These are phyloP conservation scores for Dichomitus squalens DNA, from an alignment of 1,284 basidiomycete species.

Conservation along the genomic window DNA sequence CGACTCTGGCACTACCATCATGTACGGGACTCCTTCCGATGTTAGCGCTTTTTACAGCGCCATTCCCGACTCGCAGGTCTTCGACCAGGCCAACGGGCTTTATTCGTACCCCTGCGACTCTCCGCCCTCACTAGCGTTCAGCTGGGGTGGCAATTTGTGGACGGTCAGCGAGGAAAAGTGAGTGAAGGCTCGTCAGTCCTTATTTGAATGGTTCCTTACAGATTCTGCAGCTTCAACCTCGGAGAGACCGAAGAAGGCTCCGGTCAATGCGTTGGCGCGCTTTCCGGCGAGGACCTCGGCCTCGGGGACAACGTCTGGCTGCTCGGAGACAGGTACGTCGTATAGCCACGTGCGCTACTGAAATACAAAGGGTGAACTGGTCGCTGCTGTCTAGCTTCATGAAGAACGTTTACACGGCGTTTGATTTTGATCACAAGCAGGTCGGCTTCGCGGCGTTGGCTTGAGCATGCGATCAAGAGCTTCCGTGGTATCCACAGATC, in stretches of 20 bases:
- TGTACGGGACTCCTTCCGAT: slow-evolving; percentile 47
- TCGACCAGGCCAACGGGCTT: slow-evolving; percentile 26
- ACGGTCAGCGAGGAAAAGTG: slow-evolving; percentile 29
- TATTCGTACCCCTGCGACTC: slow-evolving; percentile 33
- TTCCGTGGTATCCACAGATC: no score
- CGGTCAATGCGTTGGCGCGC: slow-evolving; percentile 28
- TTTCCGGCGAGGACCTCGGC: slow-evolving; percentile 13
- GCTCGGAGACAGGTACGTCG: slow-evolving; percentile 25
- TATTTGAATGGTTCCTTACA: background rate
- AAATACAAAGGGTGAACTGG: no score
- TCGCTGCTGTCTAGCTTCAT: no score
- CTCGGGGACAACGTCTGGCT: no score
- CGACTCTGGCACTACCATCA: slow-evolving; percentile 49
- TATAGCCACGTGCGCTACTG: no score
- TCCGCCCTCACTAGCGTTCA: slow-evolving; percentile 28
- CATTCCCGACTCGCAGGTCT: slow-evolving; percentile 41
- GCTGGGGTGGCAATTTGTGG: slow-evolving; percentile 34
- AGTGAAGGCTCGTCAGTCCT: background rate
- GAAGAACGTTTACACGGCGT: slow-evolving; percentile 4
- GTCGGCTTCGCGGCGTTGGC: slow-evolving; percentile 13
- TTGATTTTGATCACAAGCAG: slow-evolving; percentile 5
- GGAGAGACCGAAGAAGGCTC: slow-evolving; percentile 19
- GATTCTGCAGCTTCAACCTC: slow-evolving; percentile 21
- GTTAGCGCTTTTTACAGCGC: slow-evolving; percentile 44
- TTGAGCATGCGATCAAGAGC: background rate